phyloP scores from a whole-genome alignment of 345 rosid species.

The Conringia planisiliqua region DNA sequence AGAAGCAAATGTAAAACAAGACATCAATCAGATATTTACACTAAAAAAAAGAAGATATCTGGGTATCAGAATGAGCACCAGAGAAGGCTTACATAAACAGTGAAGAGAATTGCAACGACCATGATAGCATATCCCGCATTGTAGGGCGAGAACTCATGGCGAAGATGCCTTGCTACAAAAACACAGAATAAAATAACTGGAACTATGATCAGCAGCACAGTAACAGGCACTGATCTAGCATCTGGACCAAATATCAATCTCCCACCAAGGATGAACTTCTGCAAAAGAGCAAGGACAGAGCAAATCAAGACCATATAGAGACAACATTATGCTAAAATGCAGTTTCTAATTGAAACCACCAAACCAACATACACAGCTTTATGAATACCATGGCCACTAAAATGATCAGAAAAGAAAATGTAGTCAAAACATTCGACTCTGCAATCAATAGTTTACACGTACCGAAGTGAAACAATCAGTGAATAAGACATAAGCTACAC shows the following conservation, averaged over 20 bases:
- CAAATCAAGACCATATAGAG: background rate
- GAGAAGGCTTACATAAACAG: constrained; percentile 62
- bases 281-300: constrained; percentile 32
- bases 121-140: constrained; percentile 79
- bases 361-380: background rate
- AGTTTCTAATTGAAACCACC: background rate
- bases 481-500: background rate
- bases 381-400: background rate
- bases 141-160: constrained; percentile 68
- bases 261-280: constrained; percentile 87
- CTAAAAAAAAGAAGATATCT: background rate
- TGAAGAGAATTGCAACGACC: constrained; percentile 65
- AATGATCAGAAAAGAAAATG: background rate
- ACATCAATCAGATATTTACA: background rate
- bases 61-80: background rate
- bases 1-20: background rate
- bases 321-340: background rate
- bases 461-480: background rate
- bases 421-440: background rate
- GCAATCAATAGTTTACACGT: background rate
- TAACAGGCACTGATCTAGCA: constrained; percentile 72
- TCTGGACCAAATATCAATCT: constrained; percentile 98
- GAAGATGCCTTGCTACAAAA: constrained; percentile 92
- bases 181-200: constrained; percentile 79
- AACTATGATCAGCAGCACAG: constrained; percentile 66